Conservation (phyloP, 768 basidiomycete species). For the Boletus coccyginus region DNA sequence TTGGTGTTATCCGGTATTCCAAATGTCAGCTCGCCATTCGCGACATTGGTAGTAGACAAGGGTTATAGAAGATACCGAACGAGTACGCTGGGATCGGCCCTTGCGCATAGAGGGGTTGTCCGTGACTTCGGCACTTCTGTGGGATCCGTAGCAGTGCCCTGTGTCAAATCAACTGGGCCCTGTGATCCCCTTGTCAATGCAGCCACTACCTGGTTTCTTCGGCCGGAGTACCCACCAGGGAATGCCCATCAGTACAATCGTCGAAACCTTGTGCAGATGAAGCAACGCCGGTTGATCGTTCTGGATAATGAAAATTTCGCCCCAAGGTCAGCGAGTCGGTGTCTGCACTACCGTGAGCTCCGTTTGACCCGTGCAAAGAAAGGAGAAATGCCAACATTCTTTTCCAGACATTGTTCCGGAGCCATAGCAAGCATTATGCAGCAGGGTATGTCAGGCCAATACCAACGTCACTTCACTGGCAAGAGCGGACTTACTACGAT, state of each 20-base stretch:
- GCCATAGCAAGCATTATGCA: slow-evolving; percentile 51
- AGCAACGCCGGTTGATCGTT: slow-evolving; percentile 48
- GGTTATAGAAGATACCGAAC: slow-evolving; percentile 54
- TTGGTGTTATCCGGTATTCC: slow-evolving; percentile 49
- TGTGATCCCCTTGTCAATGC: slow-evolving; percentile 12
- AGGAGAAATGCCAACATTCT: slow-evolving; percentile 38
- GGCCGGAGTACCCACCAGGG: slow-evolving; percentile 36
- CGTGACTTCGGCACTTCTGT: slow-evolving; percentile 48
- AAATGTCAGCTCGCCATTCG: slow-evolving; percentile 56
- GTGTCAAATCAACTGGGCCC: slow-evolving; percentile 48
- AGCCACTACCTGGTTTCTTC: not conserved
- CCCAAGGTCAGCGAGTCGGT: slow-evolving; percentile 46
- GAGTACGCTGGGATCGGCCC: slow-evolving; percentile 43
- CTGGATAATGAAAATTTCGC: slow-evolving; percentile 38
- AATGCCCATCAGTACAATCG: slow-evolving; percentile 40
- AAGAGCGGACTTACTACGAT: slow-evolving; percentile 28
- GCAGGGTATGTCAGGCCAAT: not conserved
- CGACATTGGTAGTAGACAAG: slow-evolving; percentile 33
- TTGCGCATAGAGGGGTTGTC: slow-evolving; percentile 49
- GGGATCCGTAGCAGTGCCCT: slow-evolving; percentile 40
- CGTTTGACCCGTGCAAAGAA: not conserved
- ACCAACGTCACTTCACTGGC: not conserved
- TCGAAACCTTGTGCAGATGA: slow-evolving; percentile 41
- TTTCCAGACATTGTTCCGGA: slow-evolving; percentile 52
- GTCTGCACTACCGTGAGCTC: slow-evolving; percentile 29